Percentiles rank a stretch among this genome's conserved stretches.
Conservation (phyloP, 176 grass and related monocot genomes). For the Cymbopogon citratus region DNA sequence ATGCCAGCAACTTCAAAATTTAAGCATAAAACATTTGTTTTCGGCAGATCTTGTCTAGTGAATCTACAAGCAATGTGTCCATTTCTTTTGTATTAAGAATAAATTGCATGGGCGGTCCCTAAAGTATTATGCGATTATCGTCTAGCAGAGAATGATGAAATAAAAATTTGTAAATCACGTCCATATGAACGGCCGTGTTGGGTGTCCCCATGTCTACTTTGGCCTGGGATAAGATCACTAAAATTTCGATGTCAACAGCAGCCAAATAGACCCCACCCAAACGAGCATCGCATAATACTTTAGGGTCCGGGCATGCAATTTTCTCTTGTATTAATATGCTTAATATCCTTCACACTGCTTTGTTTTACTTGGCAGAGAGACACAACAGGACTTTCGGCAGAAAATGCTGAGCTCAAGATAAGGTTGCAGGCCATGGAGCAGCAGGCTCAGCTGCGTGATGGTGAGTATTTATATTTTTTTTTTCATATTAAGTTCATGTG, state of each 20-base stretch:
- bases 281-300: background rate
- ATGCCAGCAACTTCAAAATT: background rate
- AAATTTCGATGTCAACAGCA: background rate
- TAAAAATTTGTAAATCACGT: background rate
- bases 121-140: background rate
- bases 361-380: constrained; percentile 61
- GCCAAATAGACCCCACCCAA: background rate
- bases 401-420: constrained; percentile 84
- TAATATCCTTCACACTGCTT: constrained; percentile 26
- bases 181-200: background rate
- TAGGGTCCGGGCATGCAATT: background rate
- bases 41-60: background rate
- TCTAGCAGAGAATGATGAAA: background rate
- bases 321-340: constrained; percentile 12
- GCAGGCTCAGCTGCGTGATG: constrained; percentile 75
- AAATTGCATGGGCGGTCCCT: background rate
- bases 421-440: constrained; percentile 87
- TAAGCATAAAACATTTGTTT: background rate
- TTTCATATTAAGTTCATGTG: background rate
- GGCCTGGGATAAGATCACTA: background rate
- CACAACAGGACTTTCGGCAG: constrained; percentile 62
- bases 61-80: background rate
- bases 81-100: background rate
- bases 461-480: constrained; percentile 33
- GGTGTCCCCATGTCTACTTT: background rate